Evolutionary conservation across 495 filamentous ascomycete genomes (phyloP).

Genomic region (Niebla homalea): DNA sequence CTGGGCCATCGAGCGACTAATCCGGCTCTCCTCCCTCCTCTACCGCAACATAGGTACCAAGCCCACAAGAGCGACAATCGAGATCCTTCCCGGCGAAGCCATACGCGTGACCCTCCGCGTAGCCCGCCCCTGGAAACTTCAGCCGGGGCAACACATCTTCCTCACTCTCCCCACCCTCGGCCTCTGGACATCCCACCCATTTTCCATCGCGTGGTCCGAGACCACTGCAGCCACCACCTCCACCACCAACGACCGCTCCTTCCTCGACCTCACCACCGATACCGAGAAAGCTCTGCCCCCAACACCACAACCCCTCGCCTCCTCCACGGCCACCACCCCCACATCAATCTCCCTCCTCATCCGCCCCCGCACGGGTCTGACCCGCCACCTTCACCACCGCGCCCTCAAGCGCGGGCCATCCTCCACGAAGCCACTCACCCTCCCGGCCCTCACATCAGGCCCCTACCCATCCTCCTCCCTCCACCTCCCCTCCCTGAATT

Average conservation of each 20-base stretch:
- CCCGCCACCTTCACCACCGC: constrained; percentile 54
- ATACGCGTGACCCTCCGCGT: constrained; percentile 70
- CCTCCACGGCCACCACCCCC: constrained; percentile 19
- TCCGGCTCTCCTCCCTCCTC: constrained; percentile 53
- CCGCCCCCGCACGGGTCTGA: constrained; percentile 77
- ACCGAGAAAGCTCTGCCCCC: constrained; percentile 33
- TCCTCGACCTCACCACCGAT: constrained; percentile 19
- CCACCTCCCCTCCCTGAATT: constrained; percentile 66
- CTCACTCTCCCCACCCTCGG: constrained; percentile 66
- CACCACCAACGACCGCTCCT: constrained; percentile 40
- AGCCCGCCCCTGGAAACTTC: constrained; percentile 60
- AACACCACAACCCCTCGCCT: constrained; percentile 22
- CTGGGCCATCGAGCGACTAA: constrained; percentile 65
- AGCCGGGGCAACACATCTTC: constrained; percentile 79
- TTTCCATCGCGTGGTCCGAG: constrained; percentile 81
- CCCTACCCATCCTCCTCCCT: constrained; percentile 94
- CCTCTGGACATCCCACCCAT: constrained; percentile 81
- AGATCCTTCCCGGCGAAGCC: constrained; percentile 70
- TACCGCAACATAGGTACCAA: constrained; percentile 55
- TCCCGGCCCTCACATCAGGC: constrained; percentile 61
- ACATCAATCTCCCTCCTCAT: constrained; percentile 66
- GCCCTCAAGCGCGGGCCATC: constrained; percentile 14
- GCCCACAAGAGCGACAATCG: constrained; percentile 57
- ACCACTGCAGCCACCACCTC: constrained; percentile 53
- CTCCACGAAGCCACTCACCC: constrained; percentile 28